Percentiles rank a stretch among this genome's conserved stretches.
phyloP scores from a whole-genome alignment of 495 filamentous ascomycete genomes.

The Parathielavia appendiculata region DNA sequence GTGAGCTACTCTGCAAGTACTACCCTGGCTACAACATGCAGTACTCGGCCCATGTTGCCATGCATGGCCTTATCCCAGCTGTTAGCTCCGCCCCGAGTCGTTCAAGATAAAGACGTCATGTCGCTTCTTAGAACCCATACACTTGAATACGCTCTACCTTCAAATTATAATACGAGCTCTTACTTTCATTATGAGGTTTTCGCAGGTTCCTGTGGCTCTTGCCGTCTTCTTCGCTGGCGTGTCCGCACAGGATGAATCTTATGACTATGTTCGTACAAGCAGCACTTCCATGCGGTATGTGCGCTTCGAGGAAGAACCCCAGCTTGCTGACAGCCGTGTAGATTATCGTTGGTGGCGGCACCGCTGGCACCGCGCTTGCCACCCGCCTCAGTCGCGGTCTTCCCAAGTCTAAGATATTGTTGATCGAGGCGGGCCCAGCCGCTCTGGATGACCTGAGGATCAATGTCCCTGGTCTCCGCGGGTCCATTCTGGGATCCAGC shows the following conservation, averaged over 20 bases:
- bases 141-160: no score
- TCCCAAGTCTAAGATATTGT: conserved; percentile 44
- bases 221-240: neutral
- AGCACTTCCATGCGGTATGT: neutral
- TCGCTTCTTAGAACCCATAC: no score
- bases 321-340: neutral
- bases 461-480: conserved; percentile 37
- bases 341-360: conserved; percentile 62
- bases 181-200: neutral
- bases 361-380: conserved; percentile 52
- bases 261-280: conserved; percentile 5
- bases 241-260: neutral
- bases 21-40: no score
- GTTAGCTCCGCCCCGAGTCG: no score
- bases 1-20: no score
- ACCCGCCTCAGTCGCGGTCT: conserved; percentile 51
- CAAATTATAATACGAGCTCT: no score
- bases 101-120: no score
- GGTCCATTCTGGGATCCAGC: conserved; percentile 36
- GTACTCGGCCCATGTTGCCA: no score
- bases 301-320: neutral
- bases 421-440: conserved; percentile 52
- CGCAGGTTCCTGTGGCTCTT: neutral
- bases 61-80: no score
- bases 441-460: conserved; percentile 42